These are phyloP conservation scores for Tetracladium marchalianum DNA, from an alignment of 495 filamentous ascomycete genomes.

Conservation along the genomic window DNA sequence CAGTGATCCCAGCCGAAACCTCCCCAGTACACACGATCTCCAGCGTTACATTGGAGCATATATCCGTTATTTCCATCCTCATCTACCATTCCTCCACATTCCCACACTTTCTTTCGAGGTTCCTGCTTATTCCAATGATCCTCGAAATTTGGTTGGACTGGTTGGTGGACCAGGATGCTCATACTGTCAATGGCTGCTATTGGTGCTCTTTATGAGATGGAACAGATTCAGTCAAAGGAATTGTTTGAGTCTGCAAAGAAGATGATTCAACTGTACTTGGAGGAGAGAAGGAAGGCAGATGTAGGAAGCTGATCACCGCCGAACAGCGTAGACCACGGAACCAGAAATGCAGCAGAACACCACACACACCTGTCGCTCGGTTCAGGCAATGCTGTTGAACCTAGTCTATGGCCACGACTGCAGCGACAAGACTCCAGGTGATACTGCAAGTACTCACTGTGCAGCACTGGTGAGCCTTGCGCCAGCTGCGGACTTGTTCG, in stretches of 20 bases:
- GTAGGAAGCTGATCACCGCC: conserved; percentile 65
- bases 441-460: conserved; percentile 87
- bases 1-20: conserved; percentile 35
- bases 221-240: conserved; percentile 68
- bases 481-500: conserved; percentile 70
- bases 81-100: conserved; percentile 87
- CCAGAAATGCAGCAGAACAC: conserved; percentile 43
- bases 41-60: conserved; percentile 89
- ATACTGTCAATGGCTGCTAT: conserved; percentile 95
- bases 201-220: conserved; percentile 88
- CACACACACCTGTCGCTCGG: conserved; percentile 85
- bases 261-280: conserved; percentile 88
- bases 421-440: conserved; percentile 79
- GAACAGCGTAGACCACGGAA: conserved; percentile 37
- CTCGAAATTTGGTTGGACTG: conserved; percentile 48
- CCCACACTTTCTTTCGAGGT: conserved; percentile 88
- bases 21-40: conserved; percentile 85
- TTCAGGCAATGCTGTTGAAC: conserved; percentile 97
- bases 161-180: conserved; percentile 80
- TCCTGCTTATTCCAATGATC: conserved; percentile 46
- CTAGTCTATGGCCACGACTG: conserved; percentile 95
- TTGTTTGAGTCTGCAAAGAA: conserved; percentile 90
- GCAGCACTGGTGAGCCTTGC: conserved; percentile 86
- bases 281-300: conserved; percentile 85
- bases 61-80: conserved; percentile 89